These are phyloP conservation scores for Kickxella alabastrina DNA, from an alignment of 192 early-diverging fungal species.

Conservation along the genomic window DNA sequence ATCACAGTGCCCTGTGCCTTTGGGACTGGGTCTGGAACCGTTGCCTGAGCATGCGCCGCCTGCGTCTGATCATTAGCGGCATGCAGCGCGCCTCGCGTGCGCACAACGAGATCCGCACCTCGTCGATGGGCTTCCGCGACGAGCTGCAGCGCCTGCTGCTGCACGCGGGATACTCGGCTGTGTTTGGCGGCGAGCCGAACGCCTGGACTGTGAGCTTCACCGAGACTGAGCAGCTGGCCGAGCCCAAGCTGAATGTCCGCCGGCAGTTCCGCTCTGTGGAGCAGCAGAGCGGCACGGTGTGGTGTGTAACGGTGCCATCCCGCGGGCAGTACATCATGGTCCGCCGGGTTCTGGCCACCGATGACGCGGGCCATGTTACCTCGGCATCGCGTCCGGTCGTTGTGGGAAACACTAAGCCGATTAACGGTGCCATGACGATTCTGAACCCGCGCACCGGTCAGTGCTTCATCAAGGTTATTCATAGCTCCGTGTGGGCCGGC, in stretches of 20 bases:
- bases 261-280: constrained; percentile 8
- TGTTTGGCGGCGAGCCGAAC: constrained; percentile 5
- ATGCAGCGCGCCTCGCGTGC: constrained; percentile 4
- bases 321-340: constrained; percentile 33
- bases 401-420: constrained; percentile 79
- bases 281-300: constrained; percentile 22
- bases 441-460: constrained; percentile 99
- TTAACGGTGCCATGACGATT: constrained; percentile 99
- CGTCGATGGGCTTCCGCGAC: constrained; percentile 18
- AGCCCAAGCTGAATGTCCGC: constrained; percentile 11
- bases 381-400: constrained; percentile 42
- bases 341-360: constrained; percentile 14
- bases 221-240: constrained; percentile 4
- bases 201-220: constrained; percentile 13
- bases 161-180: constrained; percentile 32
- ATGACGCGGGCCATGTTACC: constrained; percentile 2
- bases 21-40: constrained; percentile 17
- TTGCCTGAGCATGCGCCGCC: constrained; percentile 3
- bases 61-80: constrained; percentile 17
- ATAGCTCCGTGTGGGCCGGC: constrained; percentile 98
- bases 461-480: constrained; percentile 98
- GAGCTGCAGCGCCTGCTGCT: constrained; percentile 32
- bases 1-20: not conserved
- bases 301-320: constrained; percentile 42
- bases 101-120: constrained; percentile 3